phyloP scores from a whole-genome alignment of 176 grass and related monocot species.

The Dendrocalamus sinicus region DNA sequence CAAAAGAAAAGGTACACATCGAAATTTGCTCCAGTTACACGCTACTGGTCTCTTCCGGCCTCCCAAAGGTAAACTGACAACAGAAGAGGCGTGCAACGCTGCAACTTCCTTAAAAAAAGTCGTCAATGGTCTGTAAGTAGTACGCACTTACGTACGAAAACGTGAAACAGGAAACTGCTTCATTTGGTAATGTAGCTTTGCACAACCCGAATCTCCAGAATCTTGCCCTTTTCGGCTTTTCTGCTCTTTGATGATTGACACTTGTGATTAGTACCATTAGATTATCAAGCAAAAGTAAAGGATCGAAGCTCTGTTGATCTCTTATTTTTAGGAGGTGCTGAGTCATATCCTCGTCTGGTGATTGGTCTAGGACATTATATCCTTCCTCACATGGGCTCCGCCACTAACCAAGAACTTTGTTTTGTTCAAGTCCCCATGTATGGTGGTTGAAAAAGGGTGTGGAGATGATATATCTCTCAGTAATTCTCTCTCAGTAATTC shows the following conservation, averaged over 20 bases:
- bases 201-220: conserved; percentile 36
- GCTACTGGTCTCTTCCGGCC: not conserved
- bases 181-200: conserved; percentile 27
- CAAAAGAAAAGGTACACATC: not conserved
- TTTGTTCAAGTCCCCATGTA: conserved; percentile 40
- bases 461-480: not conserved
- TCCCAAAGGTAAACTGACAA: not conserved
- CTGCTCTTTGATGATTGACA: conserved; percentile 47
- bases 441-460: conserved; percentile 11
- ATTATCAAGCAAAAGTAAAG: conserved; percentile 17
- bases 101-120: not conserved
- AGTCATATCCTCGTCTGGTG: conserved; percentile 41
- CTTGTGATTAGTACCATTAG: conserved; percentile 36
- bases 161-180: conserved; percentile 39
- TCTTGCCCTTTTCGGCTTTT: conserved; percentile 54
- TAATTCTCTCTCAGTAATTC: not conserved
- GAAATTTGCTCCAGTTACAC: not conserved
- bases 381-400: conserved; percentile 47
- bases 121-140: not conserved
- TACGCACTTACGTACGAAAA: conserved; percentile 12
- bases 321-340: conserved; percentile 40
- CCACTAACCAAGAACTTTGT: conserved; percentile 39
- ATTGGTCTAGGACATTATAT: conserved; percentile 41
- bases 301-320: conserved; percentile 25
- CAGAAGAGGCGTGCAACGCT: not conserved